Base-by-base conservation (phyloP, 2,329 filamentous ascomycete species). In the Microsporum audouinii region DNA sequence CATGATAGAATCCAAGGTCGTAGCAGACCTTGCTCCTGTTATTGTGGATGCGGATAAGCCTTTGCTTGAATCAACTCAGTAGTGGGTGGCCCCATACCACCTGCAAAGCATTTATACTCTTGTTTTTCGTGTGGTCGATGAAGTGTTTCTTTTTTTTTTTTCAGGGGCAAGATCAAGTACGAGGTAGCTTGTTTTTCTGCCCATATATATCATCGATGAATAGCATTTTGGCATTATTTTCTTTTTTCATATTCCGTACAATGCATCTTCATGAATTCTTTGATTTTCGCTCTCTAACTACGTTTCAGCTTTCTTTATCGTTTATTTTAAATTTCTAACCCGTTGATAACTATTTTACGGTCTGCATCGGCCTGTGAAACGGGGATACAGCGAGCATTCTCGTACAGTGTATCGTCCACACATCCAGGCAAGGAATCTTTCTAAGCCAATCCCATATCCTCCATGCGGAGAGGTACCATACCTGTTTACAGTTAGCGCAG, bases 401-500 rank as follows among this genome's bases (percentile, higher is more conserved):
- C 84, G 76, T 43, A 87, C 84, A 2, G 84, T 87, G 72, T 84
- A 83, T 67, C 84, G 81, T 66, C 82, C 83, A 72, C 83, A 86
- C 71, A 87, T 72, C 84, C 84, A 87, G 56, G 84, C 84, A 57
- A 87, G 75, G 77, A 86, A 86, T 55, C 92, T 85, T 80, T 97
- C 92, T 58, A 96, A 82, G 67, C 94, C 94, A 57, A 99, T 81
- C 59, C 92, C 92, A 74, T 96, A 97, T 60, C 92, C 91, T 65
- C 91, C 91, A 76, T 97, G 92, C 33, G 91, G 90, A 51, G 88
- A 91, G 60, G 88, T 91, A 61, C 94, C 94, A 72, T 97, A 96
- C 76, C 88, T 90, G 33, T 23, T 33, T 43, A 63, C 10, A 51
- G 49, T 55, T 23, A 55, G 33, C 31, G 12, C 10, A 55, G 65